Base-by-base conservation (phyloP, 1,284 basidiomycete genomes). In the Fistulina hepatica region DNA sequence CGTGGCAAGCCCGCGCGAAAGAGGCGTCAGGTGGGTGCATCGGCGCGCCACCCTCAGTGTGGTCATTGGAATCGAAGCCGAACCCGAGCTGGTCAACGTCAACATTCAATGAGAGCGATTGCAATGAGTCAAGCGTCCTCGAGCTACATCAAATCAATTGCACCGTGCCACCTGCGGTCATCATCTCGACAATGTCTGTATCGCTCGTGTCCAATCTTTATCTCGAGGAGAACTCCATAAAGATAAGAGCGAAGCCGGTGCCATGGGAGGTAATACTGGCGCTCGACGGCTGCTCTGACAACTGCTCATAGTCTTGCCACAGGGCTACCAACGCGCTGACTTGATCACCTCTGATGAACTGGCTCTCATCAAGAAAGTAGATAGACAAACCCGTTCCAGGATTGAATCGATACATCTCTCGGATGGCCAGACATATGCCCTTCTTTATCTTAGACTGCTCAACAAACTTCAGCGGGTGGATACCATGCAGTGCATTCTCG, bases 241-340 rank as follows among this genome's bases (percentile, higher is more conserved):
- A 93, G 68, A 91, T 94, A 45, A 74, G 86, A 47, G 71, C 81
- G 8, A 93, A 93, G 55, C 81, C 82, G 5, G 90, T 97, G 30
- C 91, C 93, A 46, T 98, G 93, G 93, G 93, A 97, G 78, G 91
- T 93, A 42, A 15, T 39, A n/a, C n/a, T n/a, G n/a, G n/a, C n/a
- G n/a, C n/a, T n/a, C n/a, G n/a, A n/a, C n/a, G n/a, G n/a, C 35
- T 36, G 37, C 39, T 45, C 34, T 46, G 40, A 46, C 45, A 43
- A 16, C 19, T 32, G 9, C 17, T n/a, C 24, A 9, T 39, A 46
- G 41, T 34, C 19, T 32, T 31, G 32, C 17, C 36, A 21, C 52
- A 88, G 83, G 92, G 88, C 45, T 97, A 97, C 64, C 92, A 95
- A 64, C 83, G 94, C 44, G 92, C 91, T 33, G 91, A 83, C 43